Conservation (phyloP, 176 grass and related monocot species). For the Eremochloa ophiuroides region DNA sequence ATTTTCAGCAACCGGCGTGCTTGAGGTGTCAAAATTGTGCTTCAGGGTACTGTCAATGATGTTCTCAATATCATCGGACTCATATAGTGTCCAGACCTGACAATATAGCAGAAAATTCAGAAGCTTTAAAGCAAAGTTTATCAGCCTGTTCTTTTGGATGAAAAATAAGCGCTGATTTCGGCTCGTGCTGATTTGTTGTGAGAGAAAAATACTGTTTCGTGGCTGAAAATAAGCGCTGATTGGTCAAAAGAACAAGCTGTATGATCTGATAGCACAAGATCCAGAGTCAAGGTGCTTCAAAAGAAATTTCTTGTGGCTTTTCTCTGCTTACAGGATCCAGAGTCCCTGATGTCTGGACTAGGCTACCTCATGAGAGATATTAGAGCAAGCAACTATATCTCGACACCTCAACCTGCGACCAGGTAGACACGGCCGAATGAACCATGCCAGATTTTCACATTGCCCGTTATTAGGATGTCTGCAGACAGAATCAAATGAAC, state of each 20-base stretch:
- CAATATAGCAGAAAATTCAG: slow-evolving; percentile 11
- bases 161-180: too few relatives aligned
- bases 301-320: slow-evolving; percentile 73
- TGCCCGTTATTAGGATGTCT: slow-evolving; percentile 35
- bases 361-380: too few relatives aligned
- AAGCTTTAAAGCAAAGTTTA: neutral
- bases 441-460: slow-evolving; percentile 74
- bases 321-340: too few relatives aligned
- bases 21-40: slow-evolving; percentile 33
- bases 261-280: neutral
- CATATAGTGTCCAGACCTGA: slow-evolving; percentile 66
- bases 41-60: slow-evolving; percentile 58
- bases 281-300: slow-evolving; percentile 46
- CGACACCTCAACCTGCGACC: too few relatives aligned
- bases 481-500: neutral
- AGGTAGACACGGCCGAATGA: too few relatives aligned
- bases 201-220: too few relatives aligned
- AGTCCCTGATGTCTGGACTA: too few relatives aligned
- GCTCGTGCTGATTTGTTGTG: too few relatives aligned
- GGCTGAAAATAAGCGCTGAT: too few relatives aligned
- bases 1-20: slow-evolving; percentile 53
- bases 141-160: too few relatives aligned
- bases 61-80: slow-evolving; percentile 42
- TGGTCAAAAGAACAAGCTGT: too few relatives aligned
- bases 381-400: too few relatives aligned